Evolutionary conservation across 371 early-diverging fungal species (phyloP), one percentile per base, ranked within the genome.

Genomic region (Mortierella sp.): DNA sequence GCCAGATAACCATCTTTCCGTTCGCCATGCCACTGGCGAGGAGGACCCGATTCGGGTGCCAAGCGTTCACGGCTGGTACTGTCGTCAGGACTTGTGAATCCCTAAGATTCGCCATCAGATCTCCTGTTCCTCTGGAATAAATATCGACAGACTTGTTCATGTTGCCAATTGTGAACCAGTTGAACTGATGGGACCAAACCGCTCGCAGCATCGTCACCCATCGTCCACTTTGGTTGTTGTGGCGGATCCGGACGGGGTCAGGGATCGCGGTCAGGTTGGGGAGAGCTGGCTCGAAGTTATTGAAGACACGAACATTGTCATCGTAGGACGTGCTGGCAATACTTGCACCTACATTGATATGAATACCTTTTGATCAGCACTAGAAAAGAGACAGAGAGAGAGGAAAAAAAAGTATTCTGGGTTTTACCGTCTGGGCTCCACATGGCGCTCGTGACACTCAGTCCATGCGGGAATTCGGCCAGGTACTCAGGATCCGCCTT

Each of bases 201-300:
- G 92, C 87, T n/a, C 91, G 82, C 34, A 92, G 85, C 72, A 87
- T 87, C 6, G 93, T 89, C 19, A 92, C 88, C 93, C 91, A 92
- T 56, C 92, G 86, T 31, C 93, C 92, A 6, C 90, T 90, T 28
- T 87, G 84, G 56, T 89, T 89, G 52, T 92, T 90, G 57, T 93
- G 92, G 12, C 50, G 67, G 50, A 91, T 84, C 12, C 81, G 55
- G 7, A 81, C 56, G 14, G 82, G 62, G 9, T 84, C 70, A 24
- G 80, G 68, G 14, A 76, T 67, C 11, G 73, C 69, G 2, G 60
- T 70, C 34, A 80, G 62, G 11, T 78, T 54, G 0, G 76, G 76
- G 12, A 76, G 43, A 11, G 56, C 64, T 15, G 76, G 76, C 17
- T 76, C 58, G 56, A 76, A 76, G 43, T 84, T 64, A 52, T 82